Evolutionary conservation across 1,284 basidiomycete species (phyloP), one percentile per base, ranked within the genome.

Genomic region (Pisolithus thermaeus): DNA sequence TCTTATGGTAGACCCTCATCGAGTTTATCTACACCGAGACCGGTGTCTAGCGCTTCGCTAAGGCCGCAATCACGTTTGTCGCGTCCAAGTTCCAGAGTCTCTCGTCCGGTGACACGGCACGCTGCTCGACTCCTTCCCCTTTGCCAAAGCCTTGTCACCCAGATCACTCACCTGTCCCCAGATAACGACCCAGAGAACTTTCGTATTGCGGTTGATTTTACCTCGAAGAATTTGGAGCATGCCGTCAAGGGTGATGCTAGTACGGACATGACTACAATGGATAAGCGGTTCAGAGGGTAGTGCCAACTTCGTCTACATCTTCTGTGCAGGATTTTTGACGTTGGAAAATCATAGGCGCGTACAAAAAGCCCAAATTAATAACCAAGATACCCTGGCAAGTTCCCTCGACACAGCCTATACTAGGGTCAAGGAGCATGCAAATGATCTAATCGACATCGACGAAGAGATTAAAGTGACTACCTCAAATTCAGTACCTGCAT

Each of bases 321-420:
- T 45, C 23, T 38, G 46, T 42, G 11, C 47, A 46, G 36, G 45
- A 48, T 27, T 35, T 61, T 67, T 48, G 7, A 61, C 48, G 35
- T 43, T 22, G 16, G 38, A 30, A 48, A 47, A 41, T 46, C 55
- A 48, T 56, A 87, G 84, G 12, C 78, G 75, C 62, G 68, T 75
- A 20, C 72, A 83, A 62, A 90, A 89, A 63, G 84, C 84, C n/a
- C 77, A 78, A 32, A 77, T 90, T 51, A 79, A 83, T 53, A 78
- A 78, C 12, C 71, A 77, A 46, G 81, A 87, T 59, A 62, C 59
- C 5, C 71, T 86, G 5, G 82, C 80, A 8, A 71, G 78, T 28
- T 84, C 84, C 0, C 63, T 90, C 7, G 71, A 79, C 50, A 68
- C 68, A 27, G 74, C 75, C 1, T 80, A 79, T 55, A 56, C 61